Evolutionary conservation across 257 asterid species (phyloP), one percentile per base, ranked within the genome.

Genomic region (Echites panduratus): DNA sequence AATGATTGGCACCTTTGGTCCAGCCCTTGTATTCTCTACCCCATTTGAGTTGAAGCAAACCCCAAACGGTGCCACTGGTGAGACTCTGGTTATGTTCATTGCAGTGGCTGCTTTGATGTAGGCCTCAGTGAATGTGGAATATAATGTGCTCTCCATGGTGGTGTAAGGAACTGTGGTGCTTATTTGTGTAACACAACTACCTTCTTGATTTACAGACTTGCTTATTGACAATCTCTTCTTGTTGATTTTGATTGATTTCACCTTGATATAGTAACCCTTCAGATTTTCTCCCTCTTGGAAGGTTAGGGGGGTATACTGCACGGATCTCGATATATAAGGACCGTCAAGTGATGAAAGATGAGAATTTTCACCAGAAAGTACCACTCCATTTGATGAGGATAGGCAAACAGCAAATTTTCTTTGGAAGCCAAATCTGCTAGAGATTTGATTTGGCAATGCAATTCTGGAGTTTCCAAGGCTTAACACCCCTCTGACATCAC

Each of bases 391-490:
- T 7, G 87, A 48, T 6, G 88, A 78, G 47, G 97, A 84, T 48
- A 93, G 73, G 71, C 96, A 87, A 19, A 91, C 1, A 4, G 90
- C 79, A 72, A 91, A 91, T 77, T 83, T 89, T 84, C 97, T 84
- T 3, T 75, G 76, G 27, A 93, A 83, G 0, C 96, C 92, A 79
- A 87, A 88, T 10, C 81, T 41, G 17, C 78, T 78, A 3, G 89
- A 75, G 74, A 89, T 73, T 70, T 91, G 96, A 1, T 92, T 81
- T 10, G 96, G 86, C 16, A 89, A 82, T 5, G 96, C 84, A 32
- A 91, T 81, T 71, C 96, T 84, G 27, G 96, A 78, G 71, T 84
- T 79, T 6, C 96, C 96, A 6, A 91, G 70, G 7, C 98, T 96
- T 43, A 91, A 61, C 79, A 91, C 68, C 27, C 97, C 98, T 61